Evolutionary conservation across 2,329 filamentous ascomycete genomes (phyloP).

Genomic region (Neopestalotiopsis sp.): DNA sequence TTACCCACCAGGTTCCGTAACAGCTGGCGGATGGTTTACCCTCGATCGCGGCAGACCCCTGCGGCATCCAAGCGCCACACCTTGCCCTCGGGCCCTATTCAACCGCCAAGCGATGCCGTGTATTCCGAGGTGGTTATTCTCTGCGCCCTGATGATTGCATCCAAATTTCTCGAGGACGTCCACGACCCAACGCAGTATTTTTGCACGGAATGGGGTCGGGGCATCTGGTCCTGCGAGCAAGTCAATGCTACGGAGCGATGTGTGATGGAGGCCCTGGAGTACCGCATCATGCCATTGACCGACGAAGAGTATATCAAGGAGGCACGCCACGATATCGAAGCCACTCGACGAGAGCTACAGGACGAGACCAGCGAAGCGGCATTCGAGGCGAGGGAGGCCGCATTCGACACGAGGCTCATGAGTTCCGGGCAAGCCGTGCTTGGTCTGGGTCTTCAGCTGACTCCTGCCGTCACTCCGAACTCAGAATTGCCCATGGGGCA

Average conservation of each 20-base stretch:
- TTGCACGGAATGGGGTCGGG: slow-evolving; percentile 56
- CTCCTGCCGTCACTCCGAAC: slow-evolving; percentile 46
- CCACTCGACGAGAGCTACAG: slow-evolving; percentile 50
- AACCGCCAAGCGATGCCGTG: slow-evolving; percentile 59
- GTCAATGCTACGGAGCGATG: slow-evolving; percentile 68
- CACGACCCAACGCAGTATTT: slow-evolving; percentile 60
- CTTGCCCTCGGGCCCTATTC: slow-evolving; percentile 42
- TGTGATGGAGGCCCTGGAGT: slow-evolving; percentile 68
- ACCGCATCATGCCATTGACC: slow-evolving; percentile 66
- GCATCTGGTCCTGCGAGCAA: slow-evolving; percentile 64
- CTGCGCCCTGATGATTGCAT: slow-evolving; percentile 66
- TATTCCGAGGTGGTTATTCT: slow-evolving; percentile 67
- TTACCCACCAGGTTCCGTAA: slow-evolving; percentile 67
- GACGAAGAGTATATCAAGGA: slow-evolving; percentile 60
- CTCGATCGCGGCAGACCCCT: slow-evolving; percentile 42
- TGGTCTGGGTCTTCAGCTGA: slow-evolving; percentile 45
- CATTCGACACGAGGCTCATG: slow-evolving; percentile 37
- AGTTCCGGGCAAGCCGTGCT: slow-evolving; percentile 44
- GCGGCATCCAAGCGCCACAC: slow-evolving; percentile 45
- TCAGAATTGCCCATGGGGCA: slow-evolving; percentile 31
- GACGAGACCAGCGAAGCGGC: slow-evolving; percentile 28
- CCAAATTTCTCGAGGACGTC: slow-evolving; percentile 68
- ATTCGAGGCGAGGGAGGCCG: slow-evolving; percentile 20
- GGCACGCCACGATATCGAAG: slow-evolving; percentile 67
- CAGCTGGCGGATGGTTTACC: slow-evolving; percentile 65